These are phyloP conservation scores for Colletotrichum sp. DNA, from an alignment of 2,329 filamentous ascomycete species.

Conservation along the genomic window DNA sequence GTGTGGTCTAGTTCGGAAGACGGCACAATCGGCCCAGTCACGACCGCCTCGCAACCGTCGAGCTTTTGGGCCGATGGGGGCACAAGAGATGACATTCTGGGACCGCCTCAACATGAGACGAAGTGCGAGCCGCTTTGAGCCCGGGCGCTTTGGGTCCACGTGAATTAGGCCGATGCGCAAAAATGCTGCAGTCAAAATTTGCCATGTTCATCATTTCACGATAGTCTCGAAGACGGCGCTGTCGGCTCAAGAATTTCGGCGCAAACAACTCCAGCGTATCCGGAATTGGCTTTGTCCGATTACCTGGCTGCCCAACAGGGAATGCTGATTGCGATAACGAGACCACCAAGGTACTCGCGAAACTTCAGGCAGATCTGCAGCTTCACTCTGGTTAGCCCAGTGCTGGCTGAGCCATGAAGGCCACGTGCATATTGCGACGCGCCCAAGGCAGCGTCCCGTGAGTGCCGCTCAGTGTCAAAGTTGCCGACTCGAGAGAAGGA, in stretches of 20 bases:
- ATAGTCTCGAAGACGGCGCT: background rate
- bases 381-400: background rate
- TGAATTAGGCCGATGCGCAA: background rate
- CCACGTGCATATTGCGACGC: background rate
- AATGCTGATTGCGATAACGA: background rate
- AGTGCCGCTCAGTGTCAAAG: background rate
- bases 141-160: background rate
- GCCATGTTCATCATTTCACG: background rate
- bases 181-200: background rate
- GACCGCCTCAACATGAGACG: constrained; percentile 2
- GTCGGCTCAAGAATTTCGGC: background rate
- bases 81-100: background rate
- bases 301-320: background rate
- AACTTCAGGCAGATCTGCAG: background rate
- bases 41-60: background rate
- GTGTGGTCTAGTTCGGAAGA: background rate
- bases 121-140: background rate
- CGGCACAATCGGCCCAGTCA: background rate
- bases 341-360: background rate
- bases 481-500: background rate
- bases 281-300: background rate
- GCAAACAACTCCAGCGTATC: background rate
- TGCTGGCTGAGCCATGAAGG: background rate
- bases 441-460: background rate
- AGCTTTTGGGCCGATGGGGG: background rate